phyloP scores from a whole-genome alignment of 2,329 filamentous ascomycete species.

The Penicillium fuscoglaucum region DNA sequence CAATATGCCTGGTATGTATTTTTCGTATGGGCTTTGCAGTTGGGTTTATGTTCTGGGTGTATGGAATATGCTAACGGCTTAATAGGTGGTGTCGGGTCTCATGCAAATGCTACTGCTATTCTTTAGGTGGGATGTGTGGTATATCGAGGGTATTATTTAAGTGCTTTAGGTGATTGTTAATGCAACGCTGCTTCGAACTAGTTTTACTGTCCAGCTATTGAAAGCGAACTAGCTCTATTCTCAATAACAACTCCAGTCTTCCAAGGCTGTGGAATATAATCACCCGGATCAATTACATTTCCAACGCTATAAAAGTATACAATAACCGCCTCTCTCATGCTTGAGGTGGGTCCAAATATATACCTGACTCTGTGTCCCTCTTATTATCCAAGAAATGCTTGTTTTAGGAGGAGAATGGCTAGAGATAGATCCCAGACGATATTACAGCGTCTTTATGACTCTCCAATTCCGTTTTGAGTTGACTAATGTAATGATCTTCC shows the following conservation, averaged over 20 bases:
- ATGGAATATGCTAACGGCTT: slow-evolving; percentile 2
- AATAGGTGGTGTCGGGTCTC: slow-evolving; percentile 35
- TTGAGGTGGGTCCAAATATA: not conserved
- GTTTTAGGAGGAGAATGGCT: not conserved
- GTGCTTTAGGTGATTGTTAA: too few relatives aligned
- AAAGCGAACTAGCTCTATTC: not conserved
- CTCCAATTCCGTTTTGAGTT: too few relatives aligned
- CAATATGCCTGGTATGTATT: slow-evolving; percentile 41
- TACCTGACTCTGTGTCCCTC: too few relatives aligned
- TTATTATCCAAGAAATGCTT: too few relatives aligned
- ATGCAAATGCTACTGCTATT: slow-evolving; percentile 38
- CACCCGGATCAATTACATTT: not conserved
- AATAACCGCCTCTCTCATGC: not conserved
- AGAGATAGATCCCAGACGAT: not conserved
- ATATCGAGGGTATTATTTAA: too few relatives aligned
- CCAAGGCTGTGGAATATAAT: not conserved
- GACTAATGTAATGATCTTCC: not conserved
- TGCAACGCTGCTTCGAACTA: too few relatives aligned
- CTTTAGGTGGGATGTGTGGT: slow-evolving; percentile 18
- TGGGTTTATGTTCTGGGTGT: not conserved
- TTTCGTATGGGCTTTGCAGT: not conserved
- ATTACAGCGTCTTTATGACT: not conserved
- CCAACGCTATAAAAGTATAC: not conserved
- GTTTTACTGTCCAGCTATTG: not conserved
- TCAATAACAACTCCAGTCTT: not conserved